Conservation (phyloP, 129 eudicot species). For the Ambrosia artemisiifolia region DNA sequence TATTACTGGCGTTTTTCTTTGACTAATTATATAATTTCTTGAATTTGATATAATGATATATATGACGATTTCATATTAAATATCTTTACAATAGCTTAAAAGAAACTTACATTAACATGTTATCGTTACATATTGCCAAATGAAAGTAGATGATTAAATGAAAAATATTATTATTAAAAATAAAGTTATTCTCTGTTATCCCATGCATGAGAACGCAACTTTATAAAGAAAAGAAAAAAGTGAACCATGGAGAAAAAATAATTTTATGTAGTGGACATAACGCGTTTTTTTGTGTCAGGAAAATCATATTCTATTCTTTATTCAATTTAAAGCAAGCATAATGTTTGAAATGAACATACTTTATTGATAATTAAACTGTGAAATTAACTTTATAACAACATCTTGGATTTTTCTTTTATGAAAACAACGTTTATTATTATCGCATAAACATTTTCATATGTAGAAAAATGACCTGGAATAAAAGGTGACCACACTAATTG, state of each 20-base stretch:
- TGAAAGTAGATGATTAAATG: neutral
- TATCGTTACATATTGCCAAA: too few relatives aligned
- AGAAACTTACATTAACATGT: neutral
- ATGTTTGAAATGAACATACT: neutral
- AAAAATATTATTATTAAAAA: neutral
- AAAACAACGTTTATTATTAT: too few relatives aligned
- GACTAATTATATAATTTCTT: neutral
- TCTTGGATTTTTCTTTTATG: too few relatives aligned
- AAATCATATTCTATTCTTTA: neutral
- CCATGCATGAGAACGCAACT: conserved; percentile 6
- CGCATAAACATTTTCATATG: neutral
- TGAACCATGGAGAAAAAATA: neutral
- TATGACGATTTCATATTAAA: neutral
- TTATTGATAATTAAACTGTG: neutral
- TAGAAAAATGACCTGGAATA: neutral
- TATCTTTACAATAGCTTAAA: neutral
- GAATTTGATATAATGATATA: neutral
- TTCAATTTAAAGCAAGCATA: neutral
- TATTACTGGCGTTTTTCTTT: neutral
- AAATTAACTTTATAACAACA: too few relatives aligned
- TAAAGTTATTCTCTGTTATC: conserved; percentile 1
- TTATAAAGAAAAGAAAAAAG: neutral
- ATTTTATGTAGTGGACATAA: neutral
- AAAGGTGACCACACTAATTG: neutral
- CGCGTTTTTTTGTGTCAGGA: neutral